Evolutionary conservation across 1,284 basidiomycete genomes (phyloP), one percentile per base, ranked within the genome.

Genomic region (Pseudomicrostroma phylloplanum): DNA sequence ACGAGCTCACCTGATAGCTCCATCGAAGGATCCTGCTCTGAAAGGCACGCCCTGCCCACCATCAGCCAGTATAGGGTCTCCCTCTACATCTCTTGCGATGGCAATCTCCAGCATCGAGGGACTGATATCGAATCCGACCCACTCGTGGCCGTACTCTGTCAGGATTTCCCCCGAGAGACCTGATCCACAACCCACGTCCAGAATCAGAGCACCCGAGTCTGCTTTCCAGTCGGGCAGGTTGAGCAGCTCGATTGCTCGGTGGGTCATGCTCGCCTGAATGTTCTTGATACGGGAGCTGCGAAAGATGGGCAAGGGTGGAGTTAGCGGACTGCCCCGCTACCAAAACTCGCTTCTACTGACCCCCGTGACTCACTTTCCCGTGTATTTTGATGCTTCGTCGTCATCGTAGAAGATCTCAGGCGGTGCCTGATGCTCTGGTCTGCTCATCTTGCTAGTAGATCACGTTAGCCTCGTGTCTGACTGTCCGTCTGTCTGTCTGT

Each of bases 331-430:
- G 13, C 41, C 11, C 7, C 17, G 1, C 21, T 19, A 9, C 12
- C 23, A 36, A 55, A 12, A 56, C 46, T 36, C 7, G 39, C n/a
- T 26, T 25, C 15, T 21, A 6, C 6, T 48, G 3, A 4, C 43
- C 43, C 12, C 6, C 17, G 25, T 41, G 58, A 78, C 85, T 65
- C 76, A 94, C 92, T 93, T 96, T 82, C 88, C 86, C 0, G 96
- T 96, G 80, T 99, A 99, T 82, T 99, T 99, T 79, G 86, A 86
- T 26, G 96, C 94, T 80, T 97, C 94, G 25, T 83, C 83, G 79
- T 98, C 94, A 63, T 91, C 92, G 85, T 99, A 99, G 78, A 94
- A 98, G 71, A 98, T 91, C 83, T 98, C 92, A 65, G 96, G 94
- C 43, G 96, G 96, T 26, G 93, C 92, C 80, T 89, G 86, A 55